A percentile compares a stretch with the other conserved stretches of the same genome.
These are phyloP conservation scores for Rhizopus microsporus DNA, from an alignment of 371 early-diverging fungal species.

Conservation along the genomic window DNA sequence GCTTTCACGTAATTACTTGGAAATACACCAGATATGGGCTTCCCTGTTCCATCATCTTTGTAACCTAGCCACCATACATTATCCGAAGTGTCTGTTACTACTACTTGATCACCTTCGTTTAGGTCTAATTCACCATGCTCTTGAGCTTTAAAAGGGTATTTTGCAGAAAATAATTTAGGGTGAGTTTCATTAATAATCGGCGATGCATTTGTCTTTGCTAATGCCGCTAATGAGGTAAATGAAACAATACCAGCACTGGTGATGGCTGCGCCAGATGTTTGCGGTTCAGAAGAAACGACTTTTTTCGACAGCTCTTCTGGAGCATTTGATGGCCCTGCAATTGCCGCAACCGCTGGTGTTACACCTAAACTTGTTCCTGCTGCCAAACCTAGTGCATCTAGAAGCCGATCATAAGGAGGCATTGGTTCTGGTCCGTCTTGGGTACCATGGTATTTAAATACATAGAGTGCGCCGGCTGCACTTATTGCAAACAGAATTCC, in stretches of 20 bases:
- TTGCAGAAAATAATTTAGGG: slow-evolving; percentile 63
- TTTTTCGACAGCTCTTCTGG: slow-evolving; percentile 2
- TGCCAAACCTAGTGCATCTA: slow-evolving; percentile 12
- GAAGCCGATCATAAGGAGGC: slow-evolving; percentile 22
- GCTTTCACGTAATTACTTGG: slow-evolving; percentile 39
- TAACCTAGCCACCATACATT: slow-evolving; percentile 86
- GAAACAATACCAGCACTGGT: slow-evolving; percentile 36
- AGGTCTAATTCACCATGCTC: slow-evolving; percentile 78
- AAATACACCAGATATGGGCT: slow-evolving; percentile 33
- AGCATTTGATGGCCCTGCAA: slow-evolving; percentile 16
- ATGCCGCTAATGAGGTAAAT: slow-evolving; percentile 30
- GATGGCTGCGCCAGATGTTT: slow-evolving; percentile 33
- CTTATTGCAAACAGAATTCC: slow-evolving; percentile 66
- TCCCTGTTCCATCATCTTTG: slow-evolving; percentile 55
- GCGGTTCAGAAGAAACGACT: slow-evolving; percentile 4
- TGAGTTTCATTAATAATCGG: slow-evolving; percentile 26
- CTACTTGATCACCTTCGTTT: slow-evolving; percentile 63
- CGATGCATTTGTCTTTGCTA: slow-evolving; percentile 20
- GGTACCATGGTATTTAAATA: slow-evolving; percentile 23
- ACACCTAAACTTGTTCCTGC: slow-evolving; percentile 7
- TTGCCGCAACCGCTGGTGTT: background rate
- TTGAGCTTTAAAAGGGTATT: slow-evolving; percentile 72
- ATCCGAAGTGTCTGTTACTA: slow-evolving; percentile 77
- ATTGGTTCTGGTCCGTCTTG: slow-evolving; percentile 30
- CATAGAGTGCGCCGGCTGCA: slow-evolving; percentile 31